Base-by-base conservation (phyloP, 2,329 filamentous ascomycete genomes). In the Penicillium brevicompactum region DNA sequence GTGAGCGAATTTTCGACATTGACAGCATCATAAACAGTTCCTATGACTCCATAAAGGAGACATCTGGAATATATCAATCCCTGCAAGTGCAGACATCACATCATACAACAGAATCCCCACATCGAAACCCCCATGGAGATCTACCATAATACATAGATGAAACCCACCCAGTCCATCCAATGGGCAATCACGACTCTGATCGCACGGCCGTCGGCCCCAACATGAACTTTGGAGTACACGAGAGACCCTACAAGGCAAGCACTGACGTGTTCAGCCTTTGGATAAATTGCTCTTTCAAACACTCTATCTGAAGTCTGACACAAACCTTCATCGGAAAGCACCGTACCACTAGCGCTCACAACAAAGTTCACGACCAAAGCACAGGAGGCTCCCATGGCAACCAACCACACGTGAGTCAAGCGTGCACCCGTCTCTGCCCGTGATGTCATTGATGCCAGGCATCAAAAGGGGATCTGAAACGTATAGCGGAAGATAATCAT, bases 361-460 rank as follows among this genome's bases (percentile, higher is more conserved):
- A 45, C 43, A 45, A 21, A 49, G 5, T n/a, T 41, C 34, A 45
- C n/a, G 21, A 40, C 18, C 40, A 16, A 49, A 49, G 22, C 18
- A 27, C 16, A 22, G 11, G 8, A n/a, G n/a, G 31, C 18, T 34
- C 40, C 27, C 46, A 51, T 54, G 49, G 41, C 32, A 54, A 46
- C 41, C 18, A 46, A 18, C n/a, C 27, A 46, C 27, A 10, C 52
- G 41, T 22, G 9, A 10, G 3, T 22, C 7, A 14, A 43, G 13
- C 5, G 32, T 51, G 18, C 27, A 10, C 11, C 24, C 9, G 11
- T 53, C 31, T 40, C 38, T 40, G 21, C 24, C 9, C n/a, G 21
- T 53, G 52, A 54, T 51, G 48, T 54, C 52, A 54, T 46, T 7
- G 10, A 11, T 16, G 5, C 4, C 9, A 18, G 37, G 22, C 3